These are phyloP conservation scores for Cynanchum wilfordii DNA, from an alignment of 257 asterid genomes.

Conservation along the genomic window DNA sequence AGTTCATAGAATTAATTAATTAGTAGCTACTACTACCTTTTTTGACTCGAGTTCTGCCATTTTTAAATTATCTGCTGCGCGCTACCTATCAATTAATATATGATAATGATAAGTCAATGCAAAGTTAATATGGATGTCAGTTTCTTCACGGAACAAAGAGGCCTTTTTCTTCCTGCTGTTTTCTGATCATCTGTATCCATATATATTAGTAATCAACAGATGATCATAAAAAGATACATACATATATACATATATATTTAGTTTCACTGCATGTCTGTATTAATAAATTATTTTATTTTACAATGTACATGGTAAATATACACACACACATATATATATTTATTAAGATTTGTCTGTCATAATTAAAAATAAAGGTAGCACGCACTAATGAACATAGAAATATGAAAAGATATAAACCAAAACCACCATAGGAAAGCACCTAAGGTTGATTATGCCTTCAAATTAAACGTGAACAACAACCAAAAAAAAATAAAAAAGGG, in stretches of 20 bases:
- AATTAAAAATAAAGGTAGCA: no score
- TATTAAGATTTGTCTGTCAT: no score
- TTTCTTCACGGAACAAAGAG: not conserved
- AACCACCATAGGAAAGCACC: not conserved
- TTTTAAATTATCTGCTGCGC: not conserved
- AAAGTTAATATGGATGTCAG: constrained; percentile 8
- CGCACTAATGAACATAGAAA: not conserved
- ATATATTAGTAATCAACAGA: not conserved
- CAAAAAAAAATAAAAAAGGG: not conserved
- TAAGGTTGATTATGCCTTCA: not conserved
- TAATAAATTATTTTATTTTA: no score
- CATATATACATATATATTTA: no score
- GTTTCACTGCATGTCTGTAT: no score
- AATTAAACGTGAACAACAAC: no score
- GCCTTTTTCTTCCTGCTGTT: not conserved
- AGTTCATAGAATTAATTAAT: not conserved
- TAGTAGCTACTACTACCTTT: no score
- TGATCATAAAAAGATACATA: no score
- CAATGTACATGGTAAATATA: no score
- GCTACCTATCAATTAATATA: not conserved
- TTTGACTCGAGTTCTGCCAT: not conserved
- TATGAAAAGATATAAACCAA: no score
- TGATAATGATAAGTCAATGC: not conserved
- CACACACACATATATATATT: no score
- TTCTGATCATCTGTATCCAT: not conserved